phyloP scores from a whole-genome alignment of 2,329 filamentous ascomycete genomes.

The Cladosporium sp. region DNA sequence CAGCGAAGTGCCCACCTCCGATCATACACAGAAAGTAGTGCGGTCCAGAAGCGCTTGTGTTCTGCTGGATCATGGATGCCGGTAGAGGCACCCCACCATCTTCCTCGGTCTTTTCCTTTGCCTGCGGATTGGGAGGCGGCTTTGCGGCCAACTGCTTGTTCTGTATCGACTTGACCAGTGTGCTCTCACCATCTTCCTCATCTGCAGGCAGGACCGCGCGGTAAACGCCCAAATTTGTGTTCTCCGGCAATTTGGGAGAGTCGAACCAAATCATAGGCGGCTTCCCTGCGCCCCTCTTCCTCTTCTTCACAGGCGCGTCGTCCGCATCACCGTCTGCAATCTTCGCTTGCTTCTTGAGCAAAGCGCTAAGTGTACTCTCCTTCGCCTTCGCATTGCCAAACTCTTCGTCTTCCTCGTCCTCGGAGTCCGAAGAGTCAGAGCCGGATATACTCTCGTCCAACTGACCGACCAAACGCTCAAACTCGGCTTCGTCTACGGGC shows the following conservation, averaged over 20 bases:
- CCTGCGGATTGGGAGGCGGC: slow-evolving; percentile 40
- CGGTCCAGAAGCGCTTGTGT: slow-evolving; percentile 59
- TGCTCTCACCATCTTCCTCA: slow-evolving; percentile 59
- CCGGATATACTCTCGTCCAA: slow-evolving; percentile 90
- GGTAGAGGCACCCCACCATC: slow-evolving; percentile 52
- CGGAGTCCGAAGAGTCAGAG: slow-evolving; percentile 55
- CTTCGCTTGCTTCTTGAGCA: slow-evolving; percentile 78
- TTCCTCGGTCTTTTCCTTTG: slow-evolving; percentile 40
- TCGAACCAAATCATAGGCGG: slow-evolving; percentile 80
- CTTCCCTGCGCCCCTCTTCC: slow-evolving; percentile 54
- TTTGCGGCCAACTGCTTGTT: slow-evolving; percentile 70
- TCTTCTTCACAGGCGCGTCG: slow-evolving; percentile 44
- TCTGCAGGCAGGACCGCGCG: slow-evolving; percentile 67
- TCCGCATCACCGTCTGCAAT: slow-evolving; percentile 52
- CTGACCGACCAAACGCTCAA: slow-evolving; percentile 77
- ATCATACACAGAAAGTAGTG: slow-evolving; percentile 99
- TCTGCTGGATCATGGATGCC: slow-evolving; percentile 26
- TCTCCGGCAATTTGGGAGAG: slow-evolving; percentile 66
- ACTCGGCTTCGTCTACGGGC: slow-evolving; percentile 72
- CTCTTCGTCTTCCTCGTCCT: slow-evolving; percentile 64
- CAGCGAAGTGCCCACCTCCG: slow-evolving; percentile 93
- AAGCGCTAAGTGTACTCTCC: slow-evolving; percentile 65
- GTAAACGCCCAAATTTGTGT: slow-evolving; percentile 81
- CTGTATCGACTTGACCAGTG: slow-evolving; percentile 61
- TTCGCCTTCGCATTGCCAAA: slow-evolving; percentile 42